These are phyloP conservation scores for Silene noctiflora DNA, from an alignment of 179 eudicot species.

Conservation along the genomic window DNA sequence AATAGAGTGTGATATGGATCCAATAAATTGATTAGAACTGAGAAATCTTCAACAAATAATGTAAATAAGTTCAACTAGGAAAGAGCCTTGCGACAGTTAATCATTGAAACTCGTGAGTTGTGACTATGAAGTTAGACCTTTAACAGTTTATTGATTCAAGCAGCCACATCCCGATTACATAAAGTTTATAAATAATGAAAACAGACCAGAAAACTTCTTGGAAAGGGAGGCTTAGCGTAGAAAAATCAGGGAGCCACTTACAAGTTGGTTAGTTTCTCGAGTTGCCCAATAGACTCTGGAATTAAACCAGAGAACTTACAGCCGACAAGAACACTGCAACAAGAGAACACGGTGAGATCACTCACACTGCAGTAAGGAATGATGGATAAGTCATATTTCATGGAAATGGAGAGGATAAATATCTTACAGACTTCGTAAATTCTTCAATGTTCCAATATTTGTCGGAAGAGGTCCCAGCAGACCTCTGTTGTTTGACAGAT, in stretches of 20 bases:
- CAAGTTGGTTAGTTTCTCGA: slow-evolving; percentile 46
- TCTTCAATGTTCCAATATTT: slow-evolving; percentile 50
- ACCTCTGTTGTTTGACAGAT: slow-evolving; percentile 73
- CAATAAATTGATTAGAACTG: slow-evolving; percentile 50
- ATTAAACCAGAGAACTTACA: slow-evolving; percentile 60
- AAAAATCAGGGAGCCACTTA: slow-evolving; percentile 29
- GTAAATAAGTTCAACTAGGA: neutral
- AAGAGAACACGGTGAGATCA: slow-evolving; percentile 5
- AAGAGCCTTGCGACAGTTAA: neutral
- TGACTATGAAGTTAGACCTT: neutral
- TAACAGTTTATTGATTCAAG: neutral
- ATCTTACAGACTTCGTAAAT: slow-evolving; percentile 55
- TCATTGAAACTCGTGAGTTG: neutral
- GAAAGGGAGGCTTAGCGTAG: neutral
- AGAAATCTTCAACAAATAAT: slow-evolving; percentile 48
- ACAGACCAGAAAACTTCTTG: neutral
- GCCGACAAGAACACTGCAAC: slow-evolving; percentile 37
- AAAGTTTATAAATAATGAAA: neutral
- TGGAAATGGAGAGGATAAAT: neutral
- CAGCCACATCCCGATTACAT: neutral
- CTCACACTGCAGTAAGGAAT: neutral
- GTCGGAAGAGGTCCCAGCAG: slow-evolving; percentile 57
- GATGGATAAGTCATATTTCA: neutral
- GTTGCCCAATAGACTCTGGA: slow-evolving; percentile 66
- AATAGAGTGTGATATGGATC: slow-evolving; percentile 61